Base-by-base conservation (phyloP, 257 asterid genomes). In the Gardenia jasminoides region DNA sequence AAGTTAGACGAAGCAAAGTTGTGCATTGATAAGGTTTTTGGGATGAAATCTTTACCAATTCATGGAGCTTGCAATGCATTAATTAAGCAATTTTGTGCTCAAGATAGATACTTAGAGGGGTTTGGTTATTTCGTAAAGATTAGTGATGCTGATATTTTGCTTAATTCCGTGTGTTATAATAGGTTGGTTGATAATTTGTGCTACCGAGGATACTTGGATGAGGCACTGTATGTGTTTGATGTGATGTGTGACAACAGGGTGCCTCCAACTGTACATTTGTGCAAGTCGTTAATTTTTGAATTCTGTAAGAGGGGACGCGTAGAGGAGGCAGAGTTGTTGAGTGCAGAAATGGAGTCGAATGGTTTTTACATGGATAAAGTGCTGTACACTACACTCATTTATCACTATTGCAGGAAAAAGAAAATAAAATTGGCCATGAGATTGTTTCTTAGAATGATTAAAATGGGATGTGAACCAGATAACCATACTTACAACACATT, bases 381-480 rank as follows among this genome's bases (percentile, higher is more conserved):
- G 43, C 81, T 88, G 79, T 88, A 87, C 81, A 89, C 92, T 46
- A 82, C 78, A 69, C 87, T 91, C 12, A 91, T 89, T 74, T 79
- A 87, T 28, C 84, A 82, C 17, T 89, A 89, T 76, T 91, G 89
- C 82, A 86, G 84, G 82, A 86, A 44, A 47, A 78, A 85, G 84
- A 87, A 89, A 81, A 83, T 91, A 89, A 84, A 84, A 83, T 87
- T 86, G 90, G 92, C 94, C 47, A 87, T 85, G 91, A 89, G 90
- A 74, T 64, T 89, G 85, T 85, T 85, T 79, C 66, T 86, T 67
- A 89, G 86, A 81, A 88, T 91, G 96, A 78, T 88, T 4, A 87
- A 91, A 82, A 66, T 84, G 86, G 90, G 89, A 1, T 86, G 85
- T 78, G 84, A 80, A 75, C 90, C 86, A 0, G 94, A 91, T 85